phyloP scores from a whole-genome alignment of 2,329 filamentous ascomycete genomes.

The Fusarium pseudocircinatum region DNA sequence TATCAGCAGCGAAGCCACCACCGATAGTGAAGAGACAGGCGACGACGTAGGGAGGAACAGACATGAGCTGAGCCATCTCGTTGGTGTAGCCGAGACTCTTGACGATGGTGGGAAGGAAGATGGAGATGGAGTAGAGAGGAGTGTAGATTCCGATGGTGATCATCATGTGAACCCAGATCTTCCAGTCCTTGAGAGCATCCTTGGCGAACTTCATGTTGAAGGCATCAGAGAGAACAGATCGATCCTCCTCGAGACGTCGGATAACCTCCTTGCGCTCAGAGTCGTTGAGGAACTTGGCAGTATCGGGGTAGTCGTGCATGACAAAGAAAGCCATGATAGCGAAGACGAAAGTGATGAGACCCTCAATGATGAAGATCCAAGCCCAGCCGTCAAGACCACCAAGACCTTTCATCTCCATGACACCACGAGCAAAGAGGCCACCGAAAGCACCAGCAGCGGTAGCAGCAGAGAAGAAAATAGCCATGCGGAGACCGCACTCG shows the following conservation, averaged over 20 bases:
- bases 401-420: constrained; percentile 65
- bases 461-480: constrained; percentile 67
- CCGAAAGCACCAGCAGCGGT: constrained; percentile 71
- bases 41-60: constrained; percentile 51
- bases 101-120: constrained; percentile 52
- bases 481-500: constrained; percentile 70
- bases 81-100: constrained; percentile 50
- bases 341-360: constrained; percentile 58
- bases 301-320: constrained; percentile 68
- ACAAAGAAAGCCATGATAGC: constrained; percentile 58
- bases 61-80: constrained; percentile 51
- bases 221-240: constrained; percentile 62
- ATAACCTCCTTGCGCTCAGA: constrained; percentile 56
- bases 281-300: constrained; percentile 58
- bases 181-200: constrained; percentile 68
- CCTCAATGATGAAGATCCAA: constrained; percentile 83
- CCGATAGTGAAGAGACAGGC: constrained; percentile 50
- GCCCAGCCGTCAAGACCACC: constrained; percentile 71
- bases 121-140: constrained; percentile 51
- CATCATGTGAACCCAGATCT: constrained; percentile 64
- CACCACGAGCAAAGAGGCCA: constrained; percentile 67
- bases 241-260: constrained; percentile 54
- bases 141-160: constrained; percentile 68
- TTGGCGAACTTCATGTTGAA: constrained; percentile 65
- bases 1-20: constrained; percentile 56